Conservation (phyloP, 805 yeast species). For the Komagataella pseudopastoris region DNA sequence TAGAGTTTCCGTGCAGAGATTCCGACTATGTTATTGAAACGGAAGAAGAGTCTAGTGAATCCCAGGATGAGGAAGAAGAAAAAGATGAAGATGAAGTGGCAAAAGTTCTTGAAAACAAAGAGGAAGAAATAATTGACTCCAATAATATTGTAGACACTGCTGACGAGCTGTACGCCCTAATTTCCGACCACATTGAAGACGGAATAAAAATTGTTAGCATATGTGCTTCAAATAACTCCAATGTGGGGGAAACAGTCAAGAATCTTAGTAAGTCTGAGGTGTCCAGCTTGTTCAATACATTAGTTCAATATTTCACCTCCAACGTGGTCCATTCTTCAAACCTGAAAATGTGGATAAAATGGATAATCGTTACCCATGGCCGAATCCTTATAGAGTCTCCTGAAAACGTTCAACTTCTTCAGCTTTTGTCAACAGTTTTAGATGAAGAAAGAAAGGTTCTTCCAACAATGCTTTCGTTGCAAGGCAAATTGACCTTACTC, state of each 20-base stretch:
- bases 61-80: slow-evolving; percentile 6
- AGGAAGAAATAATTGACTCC: slow-evolving; percentile 4
- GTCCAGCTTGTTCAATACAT: slow-evolving; percentile 27
- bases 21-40: slow-evolving; percentile 5
- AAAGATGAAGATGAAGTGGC: slow-evolving; percentile 7
- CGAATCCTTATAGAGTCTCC: slow-evolving; percentile 41
- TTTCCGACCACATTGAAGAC: slow-evolving; percentile 10
- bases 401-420: slow-evolving; percentile 40
- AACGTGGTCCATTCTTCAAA: slow-evolving; percentile 42
- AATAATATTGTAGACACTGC: neutral
- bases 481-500: slow-evolving; percentile 74
- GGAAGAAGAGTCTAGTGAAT: slow-evolving; percentile 6
- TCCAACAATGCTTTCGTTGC: slow-evolving; percentile 61
- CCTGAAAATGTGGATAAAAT: slow-evolving; percentile 57
- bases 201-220: slow-evolving; percentile 19
- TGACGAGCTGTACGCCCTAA: slow-evolving; percentile 9
- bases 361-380: slow-evolving; percentile 62
- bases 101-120: slow-evolving; percentile 11
- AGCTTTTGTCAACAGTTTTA: slow-evolving; percentile 43
- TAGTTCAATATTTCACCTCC: slow-evolving; percentile 29
- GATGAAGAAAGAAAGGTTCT: slow-evolving; percentile 40
- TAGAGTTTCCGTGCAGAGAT: slow-evolving; percentile 5
- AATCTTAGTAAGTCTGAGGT: slow-evolving; percentile 33
- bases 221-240: slow-evolving; percentile 18
- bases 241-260: slow-evolving; percentile 41